These are phyloP conservation scores for Chrysanthemum lavandulifolium DNA, from an alignment of 129 eudicot species.

Conservation along the genomic window DNA sequence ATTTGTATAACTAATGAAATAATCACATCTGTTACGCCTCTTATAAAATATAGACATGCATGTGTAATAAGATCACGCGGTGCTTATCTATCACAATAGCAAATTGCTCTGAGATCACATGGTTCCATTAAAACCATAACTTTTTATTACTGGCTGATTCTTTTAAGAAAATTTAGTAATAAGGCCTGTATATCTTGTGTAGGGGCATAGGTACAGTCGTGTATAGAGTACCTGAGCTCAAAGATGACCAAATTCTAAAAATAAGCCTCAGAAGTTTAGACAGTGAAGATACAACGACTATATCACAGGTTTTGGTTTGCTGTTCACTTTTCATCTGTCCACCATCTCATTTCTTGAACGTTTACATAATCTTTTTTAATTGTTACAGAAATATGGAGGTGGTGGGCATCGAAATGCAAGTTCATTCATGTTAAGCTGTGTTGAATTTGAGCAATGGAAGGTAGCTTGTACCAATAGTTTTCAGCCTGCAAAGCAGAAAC, in stretches of 20 bases:
- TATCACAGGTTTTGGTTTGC: constrained; percentile 58
- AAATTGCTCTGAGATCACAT: too few species aligned
- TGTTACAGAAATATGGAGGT: constrained; percentile 65
- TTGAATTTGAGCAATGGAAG: constrained; percentile 73
- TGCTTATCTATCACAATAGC: too few species aligned
- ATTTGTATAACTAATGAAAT: too few species aligned
- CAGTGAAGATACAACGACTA: constrained; percentile 67
- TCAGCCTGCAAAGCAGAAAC: constrained; percentile 1
- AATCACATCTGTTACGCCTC: too few species aligned
- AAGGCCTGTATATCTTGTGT: background rate
- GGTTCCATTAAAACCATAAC: background rate
- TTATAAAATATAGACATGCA: too few species aligned
- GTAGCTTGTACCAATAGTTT: constrained; percentile 17
- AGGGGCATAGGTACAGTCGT: constrained; percentile 92
- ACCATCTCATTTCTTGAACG: background rate
- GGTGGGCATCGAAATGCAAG: constrained; percentile 96
- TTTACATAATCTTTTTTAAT: background rate
- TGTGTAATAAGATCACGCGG: too few species aligned
- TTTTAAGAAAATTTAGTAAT: too few species aligned
- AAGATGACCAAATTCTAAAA: constrained; percentile 53
- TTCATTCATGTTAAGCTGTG: constrained; percentile 58
- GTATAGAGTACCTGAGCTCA: constrained; percentile 73
- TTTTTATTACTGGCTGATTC: background rate
- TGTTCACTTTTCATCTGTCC: background rate
- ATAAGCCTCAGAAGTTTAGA: constrained; percentile 73